Evolutionary conservation across 495 filamentous ascomycete genomes (phyloP).

Genomic region (Glonium stellatum): DNA sequence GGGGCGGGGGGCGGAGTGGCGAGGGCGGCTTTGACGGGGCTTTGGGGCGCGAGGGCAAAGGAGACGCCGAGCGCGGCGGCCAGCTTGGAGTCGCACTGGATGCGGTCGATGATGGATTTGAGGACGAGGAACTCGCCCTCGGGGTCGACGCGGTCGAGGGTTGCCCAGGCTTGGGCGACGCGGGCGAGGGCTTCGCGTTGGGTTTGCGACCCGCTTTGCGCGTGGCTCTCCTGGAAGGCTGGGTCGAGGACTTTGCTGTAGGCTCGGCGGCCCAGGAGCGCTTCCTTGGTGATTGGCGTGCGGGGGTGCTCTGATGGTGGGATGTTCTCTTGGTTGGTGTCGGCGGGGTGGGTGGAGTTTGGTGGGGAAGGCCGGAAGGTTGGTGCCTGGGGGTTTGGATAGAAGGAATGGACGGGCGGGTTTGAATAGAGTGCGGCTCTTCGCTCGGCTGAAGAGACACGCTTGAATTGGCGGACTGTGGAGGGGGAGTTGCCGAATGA

Average conservation of each 20-base stretch:
- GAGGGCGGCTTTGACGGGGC: conserved; percentile 10
- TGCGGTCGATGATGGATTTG: conserved; percentile 56
- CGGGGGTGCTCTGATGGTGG: conserved; percentile 13
- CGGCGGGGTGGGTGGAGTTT: conserved; percentile 17
- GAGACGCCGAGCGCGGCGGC: conserved; percentile 31
- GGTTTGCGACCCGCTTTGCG: conserved; percentile 63
- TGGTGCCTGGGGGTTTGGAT: conserved; percentile 22
- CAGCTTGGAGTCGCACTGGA: conserved; percentile 41
- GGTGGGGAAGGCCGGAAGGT: conserved; percentile 27
- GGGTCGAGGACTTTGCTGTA: conserved; percentile 74
- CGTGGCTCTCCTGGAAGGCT: conserved; percentile 73
- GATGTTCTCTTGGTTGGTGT: conserved; percentile 23
- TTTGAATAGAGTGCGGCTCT: conserved; percentile 21
- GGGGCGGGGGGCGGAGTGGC: background rate
- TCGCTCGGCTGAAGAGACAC: conserved; percentile 63
- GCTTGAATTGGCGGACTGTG: conserved; percentile 81
- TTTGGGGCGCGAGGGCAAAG: conserved; percentile 18
- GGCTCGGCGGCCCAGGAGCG: conserved; percentile 66
- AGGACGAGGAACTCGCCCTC: conserved; percentile 85
- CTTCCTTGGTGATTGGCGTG: conserved; percentile 53
- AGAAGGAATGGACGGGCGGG: conserved; percentile 31
- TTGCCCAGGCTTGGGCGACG: conserved; percentile 75
- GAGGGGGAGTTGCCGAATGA: conserved; percentile 86
- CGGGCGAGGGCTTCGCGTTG: conserved; percentile 76
- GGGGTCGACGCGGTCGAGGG: conserved; percentile 78